Evolutionary conservation across 2,329 filamentous ascomycete species (phyloP).

Genomic region (Sclerotinia trifoliorum): DNA sequence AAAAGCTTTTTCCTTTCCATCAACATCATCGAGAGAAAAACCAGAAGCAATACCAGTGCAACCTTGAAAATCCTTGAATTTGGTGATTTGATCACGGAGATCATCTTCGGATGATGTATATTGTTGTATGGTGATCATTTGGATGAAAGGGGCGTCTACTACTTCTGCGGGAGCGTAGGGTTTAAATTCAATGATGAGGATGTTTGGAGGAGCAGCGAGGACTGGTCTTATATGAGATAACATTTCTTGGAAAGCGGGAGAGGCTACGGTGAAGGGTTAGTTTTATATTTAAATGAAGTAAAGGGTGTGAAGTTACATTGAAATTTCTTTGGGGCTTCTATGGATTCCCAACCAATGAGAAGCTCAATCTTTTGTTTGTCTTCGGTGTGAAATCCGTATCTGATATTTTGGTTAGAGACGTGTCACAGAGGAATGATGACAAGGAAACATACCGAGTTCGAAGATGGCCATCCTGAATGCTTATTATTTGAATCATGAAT

Average conservation of each 20-base stretch:
- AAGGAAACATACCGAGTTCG: conserved; percentile 26
- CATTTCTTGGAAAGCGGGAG: conserved; percentile 14
- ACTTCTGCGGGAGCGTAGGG: conserved; percentile 37
- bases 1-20: conserved; percentile 1
- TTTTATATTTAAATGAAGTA: neutral
- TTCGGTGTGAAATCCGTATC: conserved; percentile 38
- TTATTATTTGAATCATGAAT: conserved; percentile 36
- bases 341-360: conserved; percentile 35
- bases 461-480: conserved; percentile 36
- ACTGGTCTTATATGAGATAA: conserved; percentile 29
- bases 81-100: conserved; percentile 31
- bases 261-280: neutral
- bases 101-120: conserved; percentile 42
- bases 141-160: conserved; percentile 36
- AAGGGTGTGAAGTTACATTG: conserved; percentile 11
- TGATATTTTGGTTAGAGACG: neutral
- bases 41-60: conserved; percentile 34
- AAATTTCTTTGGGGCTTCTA: conserved; percentile 32
- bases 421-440: too few species aligned
- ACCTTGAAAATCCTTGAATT: conserved; percentile 30
- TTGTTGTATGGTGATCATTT: conserved; percentile 49
- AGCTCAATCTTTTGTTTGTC: conserved; percentile 37
- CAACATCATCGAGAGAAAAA: neutral
- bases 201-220: conserved; percentile 31
- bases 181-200: conserved; percentile 35